Conservation (phyloP, 1,284 basidiomycete genomes). For the Trichosporon ovoides region DNA sequence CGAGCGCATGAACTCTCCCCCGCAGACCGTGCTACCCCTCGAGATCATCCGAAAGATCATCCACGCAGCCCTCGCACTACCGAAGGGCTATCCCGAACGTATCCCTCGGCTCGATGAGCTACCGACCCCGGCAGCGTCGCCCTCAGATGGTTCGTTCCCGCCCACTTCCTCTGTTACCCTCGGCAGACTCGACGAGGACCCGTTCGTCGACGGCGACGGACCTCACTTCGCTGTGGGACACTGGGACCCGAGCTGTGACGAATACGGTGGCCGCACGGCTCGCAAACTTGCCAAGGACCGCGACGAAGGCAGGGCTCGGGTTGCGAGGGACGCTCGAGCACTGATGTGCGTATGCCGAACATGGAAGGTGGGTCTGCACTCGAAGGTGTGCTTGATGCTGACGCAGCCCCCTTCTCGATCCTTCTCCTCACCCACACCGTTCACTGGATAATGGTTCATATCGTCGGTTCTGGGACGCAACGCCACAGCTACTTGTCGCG, state of each 20-base stretch:
- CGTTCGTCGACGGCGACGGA: not conserved
- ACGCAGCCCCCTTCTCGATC: not conserved
- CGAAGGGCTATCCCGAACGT: conserved; percentile 11
- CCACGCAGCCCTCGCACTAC: conserved; percentile 25
- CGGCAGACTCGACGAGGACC: not conserved
- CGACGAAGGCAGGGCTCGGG: not conserved
- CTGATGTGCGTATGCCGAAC: conserved; percentile 63
- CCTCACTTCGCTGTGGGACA: not conserved
- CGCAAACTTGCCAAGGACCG: conserved; percentile 6
- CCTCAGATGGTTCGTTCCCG: not conserved
- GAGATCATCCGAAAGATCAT: conserved; percentile 35
- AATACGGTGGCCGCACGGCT: conserved; percentile 25
- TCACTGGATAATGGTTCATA: too few species aligned
- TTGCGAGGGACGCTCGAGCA: conserved; percentile 21
- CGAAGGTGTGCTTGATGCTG: not conserved
- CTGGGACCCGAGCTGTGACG: conserved; percentile 24
- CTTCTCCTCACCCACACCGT: too few species aligned
- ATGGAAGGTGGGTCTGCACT: conserved; percentile 58
- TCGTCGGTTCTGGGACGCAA: not conserved
- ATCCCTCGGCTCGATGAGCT: conserved; percentile 1
- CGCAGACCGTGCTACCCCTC: conserved; percentile 12
- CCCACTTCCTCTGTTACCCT: not conserved
- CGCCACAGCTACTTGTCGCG: conserved; percentile 58
- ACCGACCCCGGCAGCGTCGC: not conserved
- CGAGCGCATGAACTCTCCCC: conserved; percentile 4